A percentile compares a stretch with the other conserved stretches of the same genome.
Conservation (phyloP, 1,284 basidiomycete species). For the Cronartium ribicola region DNA sequence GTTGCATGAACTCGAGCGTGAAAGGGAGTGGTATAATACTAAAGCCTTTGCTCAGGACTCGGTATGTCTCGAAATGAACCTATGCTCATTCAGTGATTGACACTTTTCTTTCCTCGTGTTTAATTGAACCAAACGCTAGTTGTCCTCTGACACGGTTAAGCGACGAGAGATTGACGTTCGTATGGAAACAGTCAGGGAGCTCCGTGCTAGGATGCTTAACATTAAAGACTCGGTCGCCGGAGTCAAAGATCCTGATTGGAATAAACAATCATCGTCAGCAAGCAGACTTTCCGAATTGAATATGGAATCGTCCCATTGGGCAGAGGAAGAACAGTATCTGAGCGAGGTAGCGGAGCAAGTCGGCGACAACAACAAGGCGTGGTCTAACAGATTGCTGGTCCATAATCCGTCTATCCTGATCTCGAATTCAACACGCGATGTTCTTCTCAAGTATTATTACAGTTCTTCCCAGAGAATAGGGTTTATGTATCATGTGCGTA, state of each 20-base stretch:
- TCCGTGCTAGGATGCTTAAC: constrained; percentile 19
- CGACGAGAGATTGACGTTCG: constrained; percentile 29
- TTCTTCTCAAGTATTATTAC: constrained; percentile 85
- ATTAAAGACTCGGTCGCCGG: constrained; percentile 4
- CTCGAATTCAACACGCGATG: constrained; percentile 72
- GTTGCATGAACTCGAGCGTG: constrained; percentile 51
- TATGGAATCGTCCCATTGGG: constrained; percentile 5
- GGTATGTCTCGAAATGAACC: constrained; percentile 1
- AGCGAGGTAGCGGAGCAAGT: constrained; percentile 40
- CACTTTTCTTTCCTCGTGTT: background rate
- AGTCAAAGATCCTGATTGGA: background rate
- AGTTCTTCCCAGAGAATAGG: constrained; percentile 69
- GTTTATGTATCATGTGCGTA: constrained; percentile 69
- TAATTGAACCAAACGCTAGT: background rate
- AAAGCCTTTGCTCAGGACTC: constrained; percentile 6
- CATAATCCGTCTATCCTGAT: constrained; percentile 81
- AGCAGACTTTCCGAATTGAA: constrained; percentile 1
- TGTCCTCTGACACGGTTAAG: constrained; percentile 30
- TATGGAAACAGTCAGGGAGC: constrained; percentile 28
- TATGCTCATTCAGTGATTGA: background rate
- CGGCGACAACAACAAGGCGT: constrained; percentile 51
- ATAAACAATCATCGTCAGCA: background rate
- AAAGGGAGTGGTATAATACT: constrained; percentile 18
- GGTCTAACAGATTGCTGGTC: constrained; percentile 85
- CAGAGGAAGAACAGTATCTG: constrained; percentile 34